Evolutionary conservation across 2,329 filamentous ascomycete species (phyloP).

Genomic region (Trichoderma aggressivum): DNA sequence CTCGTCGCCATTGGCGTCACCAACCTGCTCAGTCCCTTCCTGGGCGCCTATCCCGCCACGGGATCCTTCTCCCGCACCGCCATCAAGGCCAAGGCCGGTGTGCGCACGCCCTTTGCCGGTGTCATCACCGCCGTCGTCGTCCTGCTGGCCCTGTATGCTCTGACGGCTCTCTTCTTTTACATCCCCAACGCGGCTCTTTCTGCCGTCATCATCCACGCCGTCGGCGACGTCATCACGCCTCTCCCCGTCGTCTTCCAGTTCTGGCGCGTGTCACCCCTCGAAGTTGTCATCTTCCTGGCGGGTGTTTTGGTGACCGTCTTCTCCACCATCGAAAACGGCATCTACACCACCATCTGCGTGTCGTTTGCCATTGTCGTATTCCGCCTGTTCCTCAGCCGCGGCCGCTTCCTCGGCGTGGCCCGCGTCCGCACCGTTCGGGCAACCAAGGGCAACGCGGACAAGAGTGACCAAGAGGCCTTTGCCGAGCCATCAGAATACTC

Average conservation of each 20-base stretch:
- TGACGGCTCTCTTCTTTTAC: constrained; percentile 83
- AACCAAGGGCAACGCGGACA: constrained; percentile 33
- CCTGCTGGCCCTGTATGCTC: constrained; percentile 76
- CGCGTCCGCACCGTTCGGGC: constrained; percentile 80
- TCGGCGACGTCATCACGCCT: constrained; percentile 79
- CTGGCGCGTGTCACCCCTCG: constrained; percentile 79
- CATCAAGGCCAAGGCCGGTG: constrained; percentile 92
- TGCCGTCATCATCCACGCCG: constrained; percentile 87
- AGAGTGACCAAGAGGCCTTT: constrained; percentile 33
- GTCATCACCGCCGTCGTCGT: constrained; percentile 81
- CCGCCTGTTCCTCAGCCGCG: constrained; percentile 73
- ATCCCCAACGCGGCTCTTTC: constrained; percentile 75
- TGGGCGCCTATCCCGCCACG: constrained; percentile 80
- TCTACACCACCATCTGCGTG: constrained; percentile 73
- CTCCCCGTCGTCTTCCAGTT: constrained; percentile 83
- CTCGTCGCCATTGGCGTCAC: constrained; percentile 73
- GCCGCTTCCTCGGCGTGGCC: constrained; percentile 74
- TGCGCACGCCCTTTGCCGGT: constrained; percentile 81
- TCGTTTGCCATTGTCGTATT: constrained; percentile 71
- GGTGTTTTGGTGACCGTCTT: constrained; percentile 84
- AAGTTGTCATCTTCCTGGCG: constrained; percentile 80
- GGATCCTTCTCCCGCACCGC: constrained; percentile 89
- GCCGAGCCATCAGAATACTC: constrained; percentile 46
- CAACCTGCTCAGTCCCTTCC: constrained; percentile 73
- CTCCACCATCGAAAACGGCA: constrained; percentile 75